Base-by-base conservation (phyloP, 208 protist genomes). In the Leishmania aethiopica region DNA sequence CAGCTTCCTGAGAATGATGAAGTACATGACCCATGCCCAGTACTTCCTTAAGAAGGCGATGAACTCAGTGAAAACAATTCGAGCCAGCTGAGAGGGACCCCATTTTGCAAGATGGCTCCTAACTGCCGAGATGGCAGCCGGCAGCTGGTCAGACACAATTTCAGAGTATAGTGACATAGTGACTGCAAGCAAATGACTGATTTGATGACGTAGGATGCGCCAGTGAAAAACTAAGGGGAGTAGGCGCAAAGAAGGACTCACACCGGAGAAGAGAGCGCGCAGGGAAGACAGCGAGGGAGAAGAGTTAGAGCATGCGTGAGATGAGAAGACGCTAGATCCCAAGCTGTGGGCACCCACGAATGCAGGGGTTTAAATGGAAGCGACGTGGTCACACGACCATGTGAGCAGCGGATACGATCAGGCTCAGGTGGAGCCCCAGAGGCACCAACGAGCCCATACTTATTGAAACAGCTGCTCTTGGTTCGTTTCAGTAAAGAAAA, bases 11-110 rank as follows among this genome's bases (percentile, higher is more conserved):
- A 88, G 22, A 76, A 88, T 80, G 40, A 90, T 47, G 71, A 88
- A 90, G 79, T 90, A 90, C 19, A 90, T 60, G 3, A n/a, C 79
- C 76, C 80, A 86, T 62, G 57, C 75, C 84, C 83, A 88, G 77
- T 90, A 90, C 37, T 84, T 84, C 13, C 81, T 62, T 11, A 88
- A 79, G 40, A 86, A 84, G n/a, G 64, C 62, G 40, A 82, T 11
- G 28, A 88, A 28, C 66, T 81, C 78, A 32, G 79, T 77, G 51
- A 82, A 75, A 55, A 87, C 70, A 13, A 28, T 79, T 37, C 82
- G 83, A 2, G 57, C 79, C 6, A 80, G 37, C 25, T 85, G 75
- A 7, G 80, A 47, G 10, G 82, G 84, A 59, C 72, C 80, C 53
- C 83, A 22, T 15, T 64, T 79, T 60, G 28, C 49, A 0, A 87